A percentile compares a stretch with the other conserved stretches of the same genome.
phyloP scores from a whole-genome alignment of 345 rosid genomes.

The Gossypium sturtianum region DNA sequence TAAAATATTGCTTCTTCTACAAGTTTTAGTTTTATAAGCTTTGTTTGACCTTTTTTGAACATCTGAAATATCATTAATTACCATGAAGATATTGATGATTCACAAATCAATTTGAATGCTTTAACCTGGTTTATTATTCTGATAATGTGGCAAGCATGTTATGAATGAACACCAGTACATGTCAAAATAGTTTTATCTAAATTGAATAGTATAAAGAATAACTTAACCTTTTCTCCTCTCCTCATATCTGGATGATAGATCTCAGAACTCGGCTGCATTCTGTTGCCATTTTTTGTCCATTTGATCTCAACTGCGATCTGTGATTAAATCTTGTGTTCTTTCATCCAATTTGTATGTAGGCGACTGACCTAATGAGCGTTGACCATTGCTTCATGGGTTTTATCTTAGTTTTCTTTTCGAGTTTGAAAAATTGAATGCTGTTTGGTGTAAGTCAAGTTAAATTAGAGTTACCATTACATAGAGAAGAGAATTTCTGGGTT shows the following conservation, averaged over 20 bases:
- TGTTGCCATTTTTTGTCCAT: neutral
- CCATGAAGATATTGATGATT: slow-evolving; percentile 5
- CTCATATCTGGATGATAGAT: neutral
- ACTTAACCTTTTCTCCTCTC: neutral
- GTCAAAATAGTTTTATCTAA: neutral
- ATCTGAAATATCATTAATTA: neutral
- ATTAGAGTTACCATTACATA: neutral
- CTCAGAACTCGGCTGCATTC: neutral
- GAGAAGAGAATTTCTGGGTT: neutral
- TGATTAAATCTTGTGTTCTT: neutral
- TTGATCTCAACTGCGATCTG: neutral
- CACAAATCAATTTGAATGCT: neutral
- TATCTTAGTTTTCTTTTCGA: no score
- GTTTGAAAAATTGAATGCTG: no score
- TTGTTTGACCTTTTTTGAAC: neutral
- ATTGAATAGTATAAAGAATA: neutral
- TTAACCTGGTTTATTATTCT: neutral
- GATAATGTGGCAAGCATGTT: neutral
- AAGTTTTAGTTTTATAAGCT: neutral
- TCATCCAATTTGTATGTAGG: neutral
- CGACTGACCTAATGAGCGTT: no score
- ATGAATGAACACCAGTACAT: neutral
- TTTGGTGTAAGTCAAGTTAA: no score
- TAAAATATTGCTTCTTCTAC: neutral
- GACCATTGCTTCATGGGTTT: no score